phyloP scores from a whole-genome alignment of 169 alveolate genomes.

The Cryptosporidium baileyi region DNA sequence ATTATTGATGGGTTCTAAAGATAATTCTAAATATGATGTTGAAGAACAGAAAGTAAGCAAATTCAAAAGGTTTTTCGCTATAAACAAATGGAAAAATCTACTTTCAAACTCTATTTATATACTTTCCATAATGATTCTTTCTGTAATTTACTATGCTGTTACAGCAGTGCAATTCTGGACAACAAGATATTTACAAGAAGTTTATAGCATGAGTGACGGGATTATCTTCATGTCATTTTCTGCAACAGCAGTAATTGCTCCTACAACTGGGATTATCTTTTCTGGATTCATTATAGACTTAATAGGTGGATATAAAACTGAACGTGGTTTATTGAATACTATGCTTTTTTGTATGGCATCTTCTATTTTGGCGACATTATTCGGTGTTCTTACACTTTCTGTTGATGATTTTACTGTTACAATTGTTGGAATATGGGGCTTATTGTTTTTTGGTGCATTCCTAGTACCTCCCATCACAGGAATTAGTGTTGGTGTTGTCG shows the following conservation, averaged over 20 bases:
- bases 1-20: not conserved
- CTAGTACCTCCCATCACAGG: constrained; percentile 69
- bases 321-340: constrained; percentile 34
- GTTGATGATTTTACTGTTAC: constrained; percentile 40
- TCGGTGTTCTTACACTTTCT: constrained; percentile 16
- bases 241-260: constrained; percentile 57
- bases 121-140: constrained; percentile 23
- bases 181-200: constrained; percentile 54
- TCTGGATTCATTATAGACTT: constrained; percentile 60
- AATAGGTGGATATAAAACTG: constrained; percentile 54
- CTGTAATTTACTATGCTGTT: constrained; percentile 48
- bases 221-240: constrained; percentile 65
- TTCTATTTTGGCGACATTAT: constrained; percentile 24
- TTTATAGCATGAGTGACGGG: constrained; percentile 55
- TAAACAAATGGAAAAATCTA: not conserved
- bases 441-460: constrained; percentile 61
- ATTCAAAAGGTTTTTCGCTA: not conserved
- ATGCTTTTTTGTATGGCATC: constrained; percentile 36
- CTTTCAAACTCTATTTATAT: constrained; percentile 22
- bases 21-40: constrained; percentile 16
- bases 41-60: not conserved
- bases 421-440: constrained; percentile 56
- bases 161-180: constrained; percentile 68
- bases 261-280: constrained; percentile 48
- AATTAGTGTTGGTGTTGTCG: constrained; percentile 67